phyloP scores from a whole-genome alignment of 2,329 filamentous ascomycete species.

The Domatiomyces globalis region DNA sequence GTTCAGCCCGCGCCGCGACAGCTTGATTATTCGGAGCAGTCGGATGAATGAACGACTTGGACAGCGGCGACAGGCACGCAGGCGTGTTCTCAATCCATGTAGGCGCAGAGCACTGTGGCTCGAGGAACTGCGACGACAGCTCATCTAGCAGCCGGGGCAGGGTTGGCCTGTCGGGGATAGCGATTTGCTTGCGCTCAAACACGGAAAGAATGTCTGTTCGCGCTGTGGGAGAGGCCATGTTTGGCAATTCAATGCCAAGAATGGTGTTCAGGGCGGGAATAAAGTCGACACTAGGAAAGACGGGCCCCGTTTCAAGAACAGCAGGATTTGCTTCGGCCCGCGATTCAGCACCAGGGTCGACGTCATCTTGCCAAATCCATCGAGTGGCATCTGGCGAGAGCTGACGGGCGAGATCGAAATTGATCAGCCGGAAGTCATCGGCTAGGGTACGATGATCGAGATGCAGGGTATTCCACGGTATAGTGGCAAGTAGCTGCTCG shows the following conservation, averaged over 20 bases:
- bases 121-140: constrained; percentile 61
- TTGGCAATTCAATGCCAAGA: constrained; percentile 52
- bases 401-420: constrained; percentile 19
- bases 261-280: constrained; percentile 60
- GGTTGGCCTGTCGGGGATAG: constrained; percentile 39
- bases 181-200: constrained; percentile 37
- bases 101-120: constrained; percentile 57
- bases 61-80: constrained; percentile 75
- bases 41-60: constrained; percentile 68
- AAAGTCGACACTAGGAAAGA: constrained; percentile 52
- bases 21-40: constrained; percentile 46
- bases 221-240: constrained; percentile 43
- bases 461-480: constrained; percentile 20
- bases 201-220: constrained; percentile 43
- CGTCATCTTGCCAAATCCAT: neutral
- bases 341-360: neutral
- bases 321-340: neutral
- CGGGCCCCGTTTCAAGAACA: neutral
- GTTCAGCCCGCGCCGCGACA: constrained; percentile 68
- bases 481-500: constrained; percentile 4
- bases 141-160: constrained; percentile 65
- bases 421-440: constrained; percentile 59
- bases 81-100: constrained; percentile 85
- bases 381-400: neutral
- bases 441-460: constrained; percentile 54